These are phyloP conservation scores for Diaporthe citriasiana DNA, from an alignment of 2,329 filamentous ascomycete species.

Conservation along the genomic window DNA sequence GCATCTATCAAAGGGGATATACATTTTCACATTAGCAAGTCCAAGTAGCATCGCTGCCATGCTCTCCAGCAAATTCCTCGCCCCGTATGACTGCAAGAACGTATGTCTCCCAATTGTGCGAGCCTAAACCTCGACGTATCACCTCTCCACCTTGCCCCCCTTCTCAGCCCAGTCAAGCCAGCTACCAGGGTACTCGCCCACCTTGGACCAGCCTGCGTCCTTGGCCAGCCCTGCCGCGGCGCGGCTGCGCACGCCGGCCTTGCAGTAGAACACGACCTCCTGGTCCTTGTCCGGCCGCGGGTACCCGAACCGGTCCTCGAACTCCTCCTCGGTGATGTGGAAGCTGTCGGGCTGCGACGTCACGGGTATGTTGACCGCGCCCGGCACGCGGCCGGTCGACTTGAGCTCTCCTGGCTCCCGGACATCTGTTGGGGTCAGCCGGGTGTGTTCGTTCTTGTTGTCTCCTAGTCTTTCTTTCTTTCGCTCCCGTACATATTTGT, in stretches of 20 bases:
- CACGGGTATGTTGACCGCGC: constrained; percentile 86
- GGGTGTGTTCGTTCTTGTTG: background rate
- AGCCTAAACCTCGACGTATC: background rate
- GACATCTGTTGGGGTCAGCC: constrained; percentile 64
- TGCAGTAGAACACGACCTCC: constrained; percentile 90
- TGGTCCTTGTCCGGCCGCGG: constrained; percentile 70
- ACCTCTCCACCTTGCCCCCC: constrained; percentile 72
- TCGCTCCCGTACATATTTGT: background rate
- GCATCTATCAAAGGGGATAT: constrained; percentile 15
- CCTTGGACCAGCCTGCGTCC: constrained; percentile 80
- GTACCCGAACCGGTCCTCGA: constrained; percentile 86
- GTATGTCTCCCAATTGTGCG: background rate
- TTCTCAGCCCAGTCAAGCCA: constrained; percentile 87
- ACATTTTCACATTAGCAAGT: constrained; percentile 7
- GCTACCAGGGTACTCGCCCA: constrained; percentile 81
- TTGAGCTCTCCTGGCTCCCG: constrained; percentile 79
- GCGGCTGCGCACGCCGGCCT: constrained; percentile 85
- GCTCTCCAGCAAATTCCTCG: background rate
- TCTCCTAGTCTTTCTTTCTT: background rate
- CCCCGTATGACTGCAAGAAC: background rate
- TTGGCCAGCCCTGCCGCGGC: constrained; percentile 83
- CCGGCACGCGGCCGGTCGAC: constrained; percentile 80
- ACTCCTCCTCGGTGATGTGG: constrained; percentile 82
- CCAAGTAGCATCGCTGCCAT: constrained; percentile 9
- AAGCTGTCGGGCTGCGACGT: constrained; percentile 83